A percentile compares a stretch with the other conserved stretches of the same genome.
These are phyloP conservation scores for Daldinia childiae DNA, from an alignment of 495 filamentous ascomycete species.

Conservation along the genomic window DNA sequence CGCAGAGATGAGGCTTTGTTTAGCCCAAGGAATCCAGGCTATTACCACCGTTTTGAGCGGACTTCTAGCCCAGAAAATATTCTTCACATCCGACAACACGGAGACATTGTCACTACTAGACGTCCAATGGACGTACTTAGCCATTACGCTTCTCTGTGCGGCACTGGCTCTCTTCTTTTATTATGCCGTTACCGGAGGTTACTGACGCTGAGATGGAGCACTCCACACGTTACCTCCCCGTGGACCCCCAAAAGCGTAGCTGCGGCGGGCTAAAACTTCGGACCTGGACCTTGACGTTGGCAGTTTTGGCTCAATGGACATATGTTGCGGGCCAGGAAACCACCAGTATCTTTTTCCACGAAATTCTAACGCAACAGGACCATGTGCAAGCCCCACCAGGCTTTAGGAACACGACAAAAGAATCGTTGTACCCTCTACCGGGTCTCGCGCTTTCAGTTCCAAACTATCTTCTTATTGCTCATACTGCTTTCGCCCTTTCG, in stretches of 20 bases:
- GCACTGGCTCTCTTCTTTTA: conserved; percentile 68
- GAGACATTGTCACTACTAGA: conserved; percentile 59
- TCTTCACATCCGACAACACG: conserved; percentile 60
- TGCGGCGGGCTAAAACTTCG: conserved; percentile 51
- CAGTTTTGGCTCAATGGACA: conserved; percentile 75
- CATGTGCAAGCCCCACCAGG: conserved; percentile 53
- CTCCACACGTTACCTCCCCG: conserved; percentile 52
- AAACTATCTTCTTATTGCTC: conserved; percentile 60
- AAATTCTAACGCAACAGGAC: conserved; percentile 55
- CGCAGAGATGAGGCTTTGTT: conserved; percentile 67
- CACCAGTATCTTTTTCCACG: conserved; percentile 72
- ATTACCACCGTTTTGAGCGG: conserved; percentile 72
- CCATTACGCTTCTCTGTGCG: conserved; percentile 76
- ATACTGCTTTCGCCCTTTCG: conserved; percentile 57
- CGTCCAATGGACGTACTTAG: conserved; percentile 83
- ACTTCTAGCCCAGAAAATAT: conserved; percentile 72
- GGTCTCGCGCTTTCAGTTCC: conserved; percentile 66
- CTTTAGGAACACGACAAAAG: conserved; percentile 19
- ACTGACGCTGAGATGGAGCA: conserved; percentile 60
- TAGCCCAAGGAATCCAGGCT: conserved; percentile 75
- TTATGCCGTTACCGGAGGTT: conserved; percentile 65
- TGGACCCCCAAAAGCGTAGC: conserved; percentile 52
- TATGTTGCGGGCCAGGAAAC: conserved; percentile 78
- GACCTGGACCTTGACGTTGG: conserved; percentile 64
- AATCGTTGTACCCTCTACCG: conserved; percentile 20